Percentiles rank a stretch among this genome's conserved stretches.
Conservation (phyloP, 2,329 filamentous ascomycete species). For the Fonsecaea pedrosoi region DNA sequence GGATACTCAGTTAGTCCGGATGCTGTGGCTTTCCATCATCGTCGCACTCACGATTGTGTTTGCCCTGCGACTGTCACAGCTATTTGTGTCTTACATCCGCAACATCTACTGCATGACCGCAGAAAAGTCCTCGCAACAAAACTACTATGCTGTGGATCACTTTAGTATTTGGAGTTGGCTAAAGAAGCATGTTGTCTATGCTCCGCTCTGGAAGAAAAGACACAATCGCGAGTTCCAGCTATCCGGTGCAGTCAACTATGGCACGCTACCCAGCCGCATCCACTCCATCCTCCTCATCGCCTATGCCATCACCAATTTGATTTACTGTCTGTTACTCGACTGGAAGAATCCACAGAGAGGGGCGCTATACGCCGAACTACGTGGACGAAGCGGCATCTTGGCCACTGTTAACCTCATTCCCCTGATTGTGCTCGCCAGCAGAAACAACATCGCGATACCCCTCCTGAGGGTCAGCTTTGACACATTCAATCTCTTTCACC, state of each 20-base stretch:
- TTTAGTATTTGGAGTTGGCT: conserved; percentile 50
- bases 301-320: conserved; percentile 76
- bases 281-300: conserved; percentile 72
- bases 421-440: conserved; percentile 82
- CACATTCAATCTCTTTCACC: conserved; percentile 89
- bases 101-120: conserved; percentile 51
- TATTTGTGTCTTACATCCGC: conserved; percentile 54
- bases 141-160: conserved; percentile 54
- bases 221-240: conserved; percentile 78
- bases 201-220: conserved; percentile 74
- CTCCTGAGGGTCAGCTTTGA: conserved; percentile 90
- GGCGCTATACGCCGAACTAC: conserved; percentile 77
- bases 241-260: conserved; percentile 71
- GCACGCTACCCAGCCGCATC: conserved; percentile 79
- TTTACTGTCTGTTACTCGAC: conserved; percentile 67
- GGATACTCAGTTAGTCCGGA: conserved; percentile 35
- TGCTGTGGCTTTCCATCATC: conserved; percentile 46
- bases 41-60: conserved; percentile 46
- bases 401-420: conserved; percentile 91
- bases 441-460: conserved; percentile 89
- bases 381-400: conserved; percentile 83
- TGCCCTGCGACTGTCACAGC: conserved; percentile 51
- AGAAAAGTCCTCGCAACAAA: conserved; percentile 48
- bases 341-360: conserved; percentile 52
- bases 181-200: conserved; percentile 59